phyloP scores from a whole-genome alignment of 805 yeast genomes.

The Candida germanica region DNA sequence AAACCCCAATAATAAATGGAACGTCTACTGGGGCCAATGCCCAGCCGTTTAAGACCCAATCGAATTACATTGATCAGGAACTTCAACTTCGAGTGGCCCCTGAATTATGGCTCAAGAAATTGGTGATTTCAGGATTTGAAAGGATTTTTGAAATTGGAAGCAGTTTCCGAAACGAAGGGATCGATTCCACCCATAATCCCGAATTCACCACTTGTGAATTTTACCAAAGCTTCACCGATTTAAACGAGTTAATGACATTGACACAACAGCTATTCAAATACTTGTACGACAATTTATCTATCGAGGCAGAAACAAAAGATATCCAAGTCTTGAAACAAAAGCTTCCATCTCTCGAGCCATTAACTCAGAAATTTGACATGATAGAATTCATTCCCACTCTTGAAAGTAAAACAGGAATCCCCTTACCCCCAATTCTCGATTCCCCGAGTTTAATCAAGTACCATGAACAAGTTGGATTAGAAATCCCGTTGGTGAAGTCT shows the following conservation, averaged over 20 bases:
- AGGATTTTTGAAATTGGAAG: conserved; percentile 83
- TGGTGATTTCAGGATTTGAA: conserved; percentile 83
- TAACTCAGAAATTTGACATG: conserved; percentile 18
- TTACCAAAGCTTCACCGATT: conserved; percentile 66
- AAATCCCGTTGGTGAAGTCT: conserved; percentile 39
- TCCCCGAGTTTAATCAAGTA: conserved; percentile 41
- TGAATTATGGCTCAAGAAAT: conserved; percentile 85
- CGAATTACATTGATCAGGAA: conserved; percentile 17
- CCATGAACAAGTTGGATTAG: conserved; percentile 34
- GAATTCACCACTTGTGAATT: conserved; percentile 91
- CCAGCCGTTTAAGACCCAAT: conserved; percentile 68
- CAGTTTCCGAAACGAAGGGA: conserved; percentile 87
- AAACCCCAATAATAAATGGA: conserved; percentile 80
- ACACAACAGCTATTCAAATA: conserved; percentile 56
- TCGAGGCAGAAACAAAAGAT: conserved; percentile 1
- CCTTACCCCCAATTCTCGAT: conserved; percentile 45
- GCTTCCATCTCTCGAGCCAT: conserved; percentile 16
- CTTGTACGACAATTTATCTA: conserved; percentile 28
- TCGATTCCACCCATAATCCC: conserved; percentile 90
- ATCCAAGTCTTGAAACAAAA: conserved; percentile 15
- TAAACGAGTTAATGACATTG: conserved; percentile 62
- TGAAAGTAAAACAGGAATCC: conserved; percentile 48
- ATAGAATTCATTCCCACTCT: conserved; percentile 68
- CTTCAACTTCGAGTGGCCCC: conserved; percentile 84
- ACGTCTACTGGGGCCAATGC: conserved; percentile 89